Base-by-base conservation (phyloP, 768 basidiomycete genomes). In the Boletus rubroflammeus region DNA sequence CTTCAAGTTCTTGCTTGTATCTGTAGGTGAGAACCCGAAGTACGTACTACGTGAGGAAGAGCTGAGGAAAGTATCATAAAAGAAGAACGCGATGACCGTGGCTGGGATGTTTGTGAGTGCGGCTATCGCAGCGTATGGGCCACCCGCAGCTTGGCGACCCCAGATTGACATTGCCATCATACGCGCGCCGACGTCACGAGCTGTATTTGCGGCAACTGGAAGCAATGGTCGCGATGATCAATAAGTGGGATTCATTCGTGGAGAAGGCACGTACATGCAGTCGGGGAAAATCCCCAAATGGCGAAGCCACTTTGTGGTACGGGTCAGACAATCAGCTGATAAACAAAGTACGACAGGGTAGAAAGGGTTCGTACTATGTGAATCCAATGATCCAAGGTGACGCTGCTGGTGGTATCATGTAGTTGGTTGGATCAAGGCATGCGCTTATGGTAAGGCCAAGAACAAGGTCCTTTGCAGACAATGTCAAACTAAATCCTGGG, bases 61-160 rank as follows among this genome's bases (percentile, higher is more conserved):
- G 23, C 72, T 66, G 23, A 88, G 69, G 66, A 87, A 75, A 13
- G 78, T 54, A 56, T 86, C 82, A 54, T 87, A 85, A 26, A 85
- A 53, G 47, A 75, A 50, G 25, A 74, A 77, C 13, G 76, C 82
- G 48, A 84, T 68, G 29, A 85, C 42, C 7, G 78, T 86, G 2
- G 84, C 84, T 5, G 82, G 83, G 57, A 87, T 83, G 59, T 84
- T 86, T 3, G 81, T 81, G 26, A 87, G 75, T 3, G 86, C 81
- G 2, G 85, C 63, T 47, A 86, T 78, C 10, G 84, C 86, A 2
- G 81, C 78, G 64, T 86, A 88, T 10, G 63, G 57, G 14, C 78
- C 79, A 36, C 84, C 84, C 32, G 68, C 67, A 32, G 82, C 83
- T 57, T 65, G 62, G 2, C 38, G 62, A 15, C 86, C 86, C 77